Conservation (phyloP, 192 early-diverging fungal species). For the Coemansia sp. region DNA sequence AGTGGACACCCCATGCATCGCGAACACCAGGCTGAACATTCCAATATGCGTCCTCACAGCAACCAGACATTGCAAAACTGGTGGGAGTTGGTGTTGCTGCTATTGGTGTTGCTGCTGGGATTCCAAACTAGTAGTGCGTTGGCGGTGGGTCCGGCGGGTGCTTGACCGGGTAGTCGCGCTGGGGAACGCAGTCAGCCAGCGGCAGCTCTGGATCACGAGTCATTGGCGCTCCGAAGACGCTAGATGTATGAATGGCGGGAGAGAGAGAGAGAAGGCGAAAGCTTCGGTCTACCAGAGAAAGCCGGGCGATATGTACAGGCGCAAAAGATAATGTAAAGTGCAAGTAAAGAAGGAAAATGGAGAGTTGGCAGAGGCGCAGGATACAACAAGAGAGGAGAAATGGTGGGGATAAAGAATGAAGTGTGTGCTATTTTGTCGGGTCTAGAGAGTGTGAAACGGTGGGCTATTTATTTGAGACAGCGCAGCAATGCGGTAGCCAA, state of each 20-base stretch:
- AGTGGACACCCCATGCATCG: slow-evolving; percentile 8
- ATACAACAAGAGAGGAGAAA: background rate
- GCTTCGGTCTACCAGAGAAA: background rate
- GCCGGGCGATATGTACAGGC: background rate
- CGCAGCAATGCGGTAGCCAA: slow-evolving; percentile 11
- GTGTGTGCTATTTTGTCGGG: slow-evolving; percentile 15
- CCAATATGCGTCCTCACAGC: slow-evolving; percentile 4
- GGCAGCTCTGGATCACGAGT: slow-evolving; percentile 5
- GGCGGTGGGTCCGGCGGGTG: slow-evolving; percentile 53
- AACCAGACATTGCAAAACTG: background rate
- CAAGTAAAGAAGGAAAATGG: background rate
- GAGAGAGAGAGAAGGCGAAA: background rate
- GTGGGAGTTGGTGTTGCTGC: too few relatives aligned
- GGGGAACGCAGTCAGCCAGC: slow-evolving; percentile 29
- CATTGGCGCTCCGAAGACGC: background rate
- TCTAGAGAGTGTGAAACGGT: slow-evolving; percentile 35
- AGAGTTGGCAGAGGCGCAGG: background rate
- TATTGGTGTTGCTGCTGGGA: background rate
- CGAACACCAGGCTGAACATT: slow-evolving; percentile 6
- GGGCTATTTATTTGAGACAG: slow-evolving; percentile 11
- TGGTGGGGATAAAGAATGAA: slow-evolving; percentile 6
- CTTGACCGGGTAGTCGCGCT: slow-evolving; percentile 54
- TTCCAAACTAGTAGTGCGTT: slow-evolving; percentile 21
- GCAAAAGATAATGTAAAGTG: background rate
- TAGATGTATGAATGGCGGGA: background rate